Conservation (phyloP, 768 basidiomycete species). For the Sutorius australiensis region DNA sequence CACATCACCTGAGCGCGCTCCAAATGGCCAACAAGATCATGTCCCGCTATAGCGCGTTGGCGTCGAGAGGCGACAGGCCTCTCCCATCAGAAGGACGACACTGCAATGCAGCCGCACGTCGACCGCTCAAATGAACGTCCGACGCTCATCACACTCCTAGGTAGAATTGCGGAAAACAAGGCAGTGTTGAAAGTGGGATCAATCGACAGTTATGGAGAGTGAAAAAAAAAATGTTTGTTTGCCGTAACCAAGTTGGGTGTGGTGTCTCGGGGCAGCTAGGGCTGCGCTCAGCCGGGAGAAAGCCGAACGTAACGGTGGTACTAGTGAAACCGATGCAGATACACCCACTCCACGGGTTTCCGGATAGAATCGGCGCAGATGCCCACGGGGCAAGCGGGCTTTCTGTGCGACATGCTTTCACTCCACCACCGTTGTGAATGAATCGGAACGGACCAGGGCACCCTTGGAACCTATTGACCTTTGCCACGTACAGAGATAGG, state of each 20-base stretch:
- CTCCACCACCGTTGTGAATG: neutral
- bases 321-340: neutral
- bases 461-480: neutral
- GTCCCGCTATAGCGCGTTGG: conserved; percentile 10
- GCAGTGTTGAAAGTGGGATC: conserved; percentile 15
- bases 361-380: neutral
- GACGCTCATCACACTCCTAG: conserved; percentile 3
- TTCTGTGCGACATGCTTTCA: neutral
- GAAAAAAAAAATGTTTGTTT: neutral
- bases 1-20: conserved; percentile 17
- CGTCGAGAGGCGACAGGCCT: conserved; percentile 9
- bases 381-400: neutral
- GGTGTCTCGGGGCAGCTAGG: neutral
- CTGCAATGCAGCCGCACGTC: conserved; percentile 1
- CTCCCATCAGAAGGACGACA: conserved; percentile 5
- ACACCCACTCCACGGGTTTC: neutral
- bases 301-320: conserved; percentile 1
- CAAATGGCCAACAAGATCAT: conserved; percentile 11
- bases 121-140: conserved; percentile 4
- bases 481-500: conserved; percentile 2
- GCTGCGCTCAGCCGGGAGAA: neutral
- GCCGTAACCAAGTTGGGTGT: neutral
- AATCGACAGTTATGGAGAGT: conserved; percentile 3
- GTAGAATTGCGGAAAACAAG: conserved; percentile 1
- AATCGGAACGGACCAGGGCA: neutral